These are phyloP conservation scores for Actinomucor elegans DNA, from an alignment of 371 early-diverging fungal species.

Conservation along the genomic window DNA sequence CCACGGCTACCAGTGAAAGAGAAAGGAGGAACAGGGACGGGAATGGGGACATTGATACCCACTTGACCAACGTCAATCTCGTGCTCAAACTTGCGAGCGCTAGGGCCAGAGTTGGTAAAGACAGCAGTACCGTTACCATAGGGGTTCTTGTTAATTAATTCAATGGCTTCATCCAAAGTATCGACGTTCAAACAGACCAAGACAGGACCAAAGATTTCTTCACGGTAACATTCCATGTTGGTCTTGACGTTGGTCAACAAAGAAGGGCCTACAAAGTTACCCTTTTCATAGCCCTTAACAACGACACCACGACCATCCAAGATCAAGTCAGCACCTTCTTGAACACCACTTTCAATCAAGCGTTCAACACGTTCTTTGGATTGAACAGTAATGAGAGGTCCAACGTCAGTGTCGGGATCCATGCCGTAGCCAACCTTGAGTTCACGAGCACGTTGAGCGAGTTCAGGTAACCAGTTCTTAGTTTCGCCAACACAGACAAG, in stretches of 20 bases:
- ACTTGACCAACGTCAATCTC: slow-evolving; percentile 95
- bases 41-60: slow-evolving; percentile 92
- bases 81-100: slow-evolving; percentile 86
- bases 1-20: slow-evolving; percentile 95
- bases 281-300: slow-evolving; percentile 76
- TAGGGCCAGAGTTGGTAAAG: slow-evolving; percentile 90
- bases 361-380: slow-evolving; percentile 80
- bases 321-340: slow-evolving; percentile 88
- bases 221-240: slow-evolving; percentile 90
- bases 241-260: slow-evolving; percentile 80
- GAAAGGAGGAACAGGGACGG: slow-evolving; percentile 98
- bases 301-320: slow-evolving; percentile 88
- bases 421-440: slow-evolving; percentile 90
- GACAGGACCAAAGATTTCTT: slow-evolving; percentile 98
- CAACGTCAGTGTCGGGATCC: slow-evolving; percentile 86
- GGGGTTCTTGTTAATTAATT: slow-evolving; percentile 86
- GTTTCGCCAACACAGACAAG: slow-evolving; percentile 90
- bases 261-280: slow-evolving; percentile 96
- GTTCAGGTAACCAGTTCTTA: slow-evolving; percentile 86
- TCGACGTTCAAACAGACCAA: slow-evolving; percentile 82
- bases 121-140: slow-evolving; percentile 97
- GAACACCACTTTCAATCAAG: slow-evolving; percentile 80
- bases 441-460: slow-evolving; percentile 82
- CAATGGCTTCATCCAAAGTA: slow-evolving; percentile 92
- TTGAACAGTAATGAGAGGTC: slow-evolving; percentile 87